A percentile compares a stretch with the other conserved stretches of the same genome.
Evolutionary conservation across 1,139 yeast species (phyloP).

Genomic region (Blastobotrys illinoisensis): DNA sequence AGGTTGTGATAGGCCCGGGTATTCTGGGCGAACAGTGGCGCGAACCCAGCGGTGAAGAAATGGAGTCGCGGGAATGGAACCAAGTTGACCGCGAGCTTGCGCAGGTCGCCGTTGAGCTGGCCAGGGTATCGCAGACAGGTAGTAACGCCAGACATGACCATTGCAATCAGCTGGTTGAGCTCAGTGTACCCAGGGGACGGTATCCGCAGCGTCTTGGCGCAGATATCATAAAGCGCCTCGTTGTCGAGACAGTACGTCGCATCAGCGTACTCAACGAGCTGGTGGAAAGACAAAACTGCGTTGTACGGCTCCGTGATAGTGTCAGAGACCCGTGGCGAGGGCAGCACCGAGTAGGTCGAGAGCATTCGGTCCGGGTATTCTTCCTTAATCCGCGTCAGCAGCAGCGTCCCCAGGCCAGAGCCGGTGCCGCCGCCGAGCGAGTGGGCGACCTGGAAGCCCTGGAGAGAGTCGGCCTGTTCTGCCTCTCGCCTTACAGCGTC

Average conservation of each 20-base stretch:
- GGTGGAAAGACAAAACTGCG: slow-evolving; percentile 40
- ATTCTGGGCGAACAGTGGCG: slow-evolving; percentile 38
- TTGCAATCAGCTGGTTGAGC: slow-evolving; percentile 39
- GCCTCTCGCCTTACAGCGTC: slow-evolving; percentile 43
- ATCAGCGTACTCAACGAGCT: slow-evolving; percentile 41
- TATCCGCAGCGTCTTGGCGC: slow-evolving; percentile 38
- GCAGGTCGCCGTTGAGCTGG: slow-evolving; percentile 42
- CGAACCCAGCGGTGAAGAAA: slow-evolving; percentile 43
- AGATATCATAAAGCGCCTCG: slow-evolving; percentile 42
- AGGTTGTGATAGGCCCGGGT: slow-evolving; percentile 38
- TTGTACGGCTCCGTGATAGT: slow-evolving; percentile 44
- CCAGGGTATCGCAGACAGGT: slow-evolving; percentile 44
- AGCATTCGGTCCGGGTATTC: slow-evolving; percentile 44
- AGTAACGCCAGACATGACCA: slow-evolving; percentile 44
- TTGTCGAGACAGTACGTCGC: slow-evolving; percentile 44
- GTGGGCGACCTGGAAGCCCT: slow-evolving; percentile 45
- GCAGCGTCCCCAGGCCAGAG: slow-evolving; percentile 41
- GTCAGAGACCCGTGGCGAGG: slow-evolving; percentile 42
- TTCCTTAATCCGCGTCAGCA: slow-evolving; percentile 38
- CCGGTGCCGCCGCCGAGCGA: slow-evolving; percentile 47
- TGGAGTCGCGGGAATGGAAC: slow-evolving; percentile 45
- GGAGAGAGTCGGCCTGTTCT: slow-evolving; percentile 41
- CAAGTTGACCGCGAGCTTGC: slow-evolving; percentile 43
- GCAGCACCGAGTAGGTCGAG: slow-evolving; percentile 42
- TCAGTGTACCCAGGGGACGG: slow-evolving; percentile 38